These are phyloP conservation scores for Picochlorum sp. DNA, from an alignment of 139 green algal genomes.

Conservation along the genomic window DNA sequence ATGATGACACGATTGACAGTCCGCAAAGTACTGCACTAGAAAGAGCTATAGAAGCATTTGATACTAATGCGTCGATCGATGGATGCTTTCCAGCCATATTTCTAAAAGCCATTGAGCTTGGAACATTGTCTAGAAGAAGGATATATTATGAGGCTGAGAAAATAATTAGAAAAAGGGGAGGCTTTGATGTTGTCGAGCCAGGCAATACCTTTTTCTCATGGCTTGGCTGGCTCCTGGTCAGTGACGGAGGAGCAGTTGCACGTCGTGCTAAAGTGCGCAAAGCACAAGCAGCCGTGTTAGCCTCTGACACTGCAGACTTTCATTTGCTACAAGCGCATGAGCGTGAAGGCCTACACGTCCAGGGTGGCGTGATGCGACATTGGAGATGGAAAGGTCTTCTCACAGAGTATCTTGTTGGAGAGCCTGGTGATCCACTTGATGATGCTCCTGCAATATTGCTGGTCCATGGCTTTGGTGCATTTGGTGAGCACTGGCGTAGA, in stretches of 20 bases:
- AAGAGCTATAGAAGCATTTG: not conserved
- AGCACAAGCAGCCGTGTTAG: constrained; percentile 26
- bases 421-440: not conserved
- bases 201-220: not conserved
- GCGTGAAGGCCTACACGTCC: constrained; percentile 3
- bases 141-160: constrained; percentile 10
- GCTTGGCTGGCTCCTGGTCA: constrained; percentile 15
- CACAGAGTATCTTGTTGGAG: constrained; percentile 50
- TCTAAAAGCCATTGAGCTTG: constrained; percentile 32
- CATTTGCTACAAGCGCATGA: constrained; percentile 35
- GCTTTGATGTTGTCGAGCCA: not conserved
- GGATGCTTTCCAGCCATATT: constrained; percentile 55
- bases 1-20: not conserved
- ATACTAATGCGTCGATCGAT: constrained; percentile 18
- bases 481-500: constrained; percentile 79
- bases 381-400: constrained; percentile 52
- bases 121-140: constrained; percentile 31
- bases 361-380: constrained; percentile 23
- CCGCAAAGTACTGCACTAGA: not conserved
- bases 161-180: not conserved
- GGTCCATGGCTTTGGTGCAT: constrained; percentile 94
- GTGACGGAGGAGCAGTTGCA: not conserved
- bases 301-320: constrained; percentile 49
- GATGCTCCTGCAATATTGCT: constrained; percentile 62
- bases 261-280: constrained; percentile 1